A percentile compares a stretch with the other conserved stretches of the same genome.
phyloP scores from a whole-genome alignment of 2,329 filamentous ascomycete genomes.

The Parascedosporium putredinis region DNA sequence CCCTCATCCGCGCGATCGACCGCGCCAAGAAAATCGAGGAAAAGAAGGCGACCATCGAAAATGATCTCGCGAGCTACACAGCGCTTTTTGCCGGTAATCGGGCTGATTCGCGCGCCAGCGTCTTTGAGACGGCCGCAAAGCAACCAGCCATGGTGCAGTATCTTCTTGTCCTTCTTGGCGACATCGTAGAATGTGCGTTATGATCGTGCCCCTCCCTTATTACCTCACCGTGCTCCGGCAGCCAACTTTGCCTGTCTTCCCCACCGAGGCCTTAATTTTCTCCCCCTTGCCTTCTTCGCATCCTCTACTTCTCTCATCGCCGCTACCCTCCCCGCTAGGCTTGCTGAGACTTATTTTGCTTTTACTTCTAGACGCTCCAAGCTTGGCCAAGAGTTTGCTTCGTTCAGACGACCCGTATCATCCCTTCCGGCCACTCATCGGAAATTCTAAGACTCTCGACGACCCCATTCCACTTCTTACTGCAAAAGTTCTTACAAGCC shows the following conservation, averaged over 20 bases:
- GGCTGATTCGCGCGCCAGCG: slow-evolving; percentile 50
- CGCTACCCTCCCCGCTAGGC: no score
- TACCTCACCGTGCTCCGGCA: no score
- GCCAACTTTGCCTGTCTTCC: not conserved
- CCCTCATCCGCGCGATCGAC: slow-evolving; percentile 92
- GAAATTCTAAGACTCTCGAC: slow-evolving; percentile 61
- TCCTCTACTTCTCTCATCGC: no score
- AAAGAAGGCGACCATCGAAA: slow-evolving; percentile 71
- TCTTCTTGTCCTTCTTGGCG: slow-evolving; percentile 77
- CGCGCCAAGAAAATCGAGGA: slow-evolving; percentile 83
- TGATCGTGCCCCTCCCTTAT: no score
- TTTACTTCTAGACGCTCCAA: not conserved
- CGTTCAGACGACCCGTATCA: slow-evolving; percentile 69
- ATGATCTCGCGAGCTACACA: slow-evolving; percentile 69
- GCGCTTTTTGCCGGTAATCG: slow-evolving; percentile 64
- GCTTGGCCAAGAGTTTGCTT: slow-evolving; percentile 44
- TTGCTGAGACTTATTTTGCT: not conserved
- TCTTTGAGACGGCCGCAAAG: slow-evolving; percentile 77
- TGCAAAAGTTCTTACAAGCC: slow-evolving; percentile 71
- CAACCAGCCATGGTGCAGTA: slow-evolving; percentile 90
- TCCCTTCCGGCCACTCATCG: slow-evolving; percentile 73
- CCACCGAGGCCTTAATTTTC: not conserved
- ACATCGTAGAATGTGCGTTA: slow-evolving; percentile 28
- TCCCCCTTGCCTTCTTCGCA: no score
- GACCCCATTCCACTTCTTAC: slow-evolving; percentile 84